Evolutionary conservation across 805 yeast genomes (phyloP).

Genomic region (Yamadazyma insecticola): DNA sequence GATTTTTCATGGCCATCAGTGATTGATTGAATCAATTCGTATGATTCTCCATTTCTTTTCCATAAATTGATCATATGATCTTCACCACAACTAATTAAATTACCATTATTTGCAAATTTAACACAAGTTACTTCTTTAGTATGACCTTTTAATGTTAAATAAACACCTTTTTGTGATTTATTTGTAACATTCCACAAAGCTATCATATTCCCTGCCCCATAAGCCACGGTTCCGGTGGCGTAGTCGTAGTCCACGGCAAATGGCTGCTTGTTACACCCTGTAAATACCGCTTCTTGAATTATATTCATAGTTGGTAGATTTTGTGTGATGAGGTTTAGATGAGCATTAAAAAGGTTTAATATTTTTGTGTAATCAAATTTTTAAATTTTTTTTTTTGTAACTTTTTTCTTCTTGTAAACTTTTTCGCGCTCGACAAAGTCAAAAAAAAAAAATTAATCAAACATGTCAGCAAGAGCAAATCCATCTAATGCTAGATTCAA

Average conservation of each 20-base stretch:
- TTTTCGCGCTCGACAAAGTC: neutral
- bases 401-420: too few species aligned
- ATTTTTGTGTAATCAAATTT: neutral
- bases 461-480: conserved; percentile 11
- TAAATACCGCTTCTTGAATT: conserved; percentile 52
- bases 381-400: too few species aligned
- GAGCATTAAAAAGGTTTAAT: neutral
- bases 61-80: conserved; percentile 63
- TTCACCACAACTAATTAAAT: conserved; percentile 61
- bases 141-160: conserved; percentile 57
- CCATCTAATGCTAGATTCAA: conserved; percentile 85
- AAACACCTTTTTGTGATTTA: conserved; percentile 40
- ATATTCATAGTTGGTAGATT: neutral
- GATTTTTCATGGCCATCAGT: conserved; percentile 45
- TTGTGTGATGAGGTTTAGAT: too few species aligned
- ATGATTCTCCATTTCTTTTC: conserved; percentile 29
- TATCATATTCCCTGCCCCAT: conserved; percentile 62
- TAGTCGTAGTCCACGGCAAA: conserved; percentile 51
- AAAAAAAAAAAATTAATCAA: neutral
- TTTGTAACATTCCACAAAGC: conserved; percentile 67
- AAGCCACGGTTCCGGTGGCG: conserved; percentile 47
- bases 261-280: conserved; percentile 69
- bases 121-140: conserved; percentile 63
- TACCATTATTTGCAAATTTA: conserved; percentile 40
- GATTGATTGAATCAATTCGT: conserved; percentile 26